Percentiles rank a stretch among this genome's conserved stretches.
These are phyloP conservation scores for Phytophthora megakarya DNA, from an alignment of 352 stramenopile species.

Conservation along the genomic window DNA sequence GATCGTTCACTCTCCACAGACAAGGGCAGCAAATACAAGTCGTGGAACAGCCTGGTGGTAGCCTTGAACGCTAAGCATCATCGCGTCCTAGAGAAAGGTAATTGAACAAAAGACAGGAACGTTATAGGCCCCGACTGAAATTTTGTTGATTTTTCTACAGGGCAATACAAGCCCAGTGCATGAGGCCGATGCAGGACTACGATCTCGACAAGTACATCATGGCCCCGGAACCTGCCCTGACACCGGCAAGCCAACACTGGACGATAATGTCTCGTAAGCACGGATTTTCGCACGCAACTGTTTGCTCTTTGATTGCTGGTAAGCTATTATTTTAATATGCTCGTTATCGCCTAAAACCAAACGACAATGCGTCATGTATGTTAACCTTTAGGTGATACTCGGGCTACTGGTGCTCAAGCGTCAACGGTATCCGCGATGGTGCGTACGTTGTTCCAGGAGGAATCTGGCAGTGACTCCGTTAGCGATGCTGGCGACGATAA, in stretches of 20 bases:
- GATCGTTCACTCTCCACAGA: neutral
- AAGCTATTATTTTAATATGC: neutral
- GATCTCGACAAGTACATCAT: slow-evolving; percentile 15
- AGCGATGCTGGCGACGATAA: too few species aligned
- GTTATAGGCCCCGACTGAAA: too few species aligned
- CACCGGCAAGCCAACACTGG: slow-evolving; percentile 1
- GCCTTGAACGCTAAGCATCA: neutral
- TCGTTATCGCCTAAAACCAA: too few species aligned
- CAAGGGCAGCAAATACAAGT: slow-evolving; percentile 5
- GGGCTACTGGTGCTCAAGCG: too few species aligned
- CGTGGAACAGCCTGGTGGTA: slow-evolving; percentile 1
- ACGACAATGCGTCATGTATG: too few species aligned
- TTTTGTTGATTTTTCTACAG: neutral
- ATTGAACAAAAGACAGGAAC: too few species aligned
- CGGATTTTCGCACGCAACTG: too few species aligned
- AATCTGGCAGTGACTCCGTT: too few species aligned
- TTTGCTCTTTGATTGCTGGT: neutral
- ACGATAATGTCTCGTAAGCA: slow-evolving; percentile 14
- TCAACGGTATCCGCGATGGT: too few species aligned
- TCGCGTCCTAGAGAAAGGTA: slow-evolving; percentile 10
- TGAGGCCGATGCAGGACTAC: slow-evolving; percentile 12
- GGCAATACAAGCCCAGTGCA: slow-evolving; percentile 17
- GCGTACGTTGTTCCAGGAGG: too few species aligned
- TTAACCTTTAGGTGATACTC: too few species aligned
- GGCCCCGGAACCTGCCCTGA: slow-evolving; percentile 5